Evolutionary conservation across 208 protist species (phyloP), one percentile per base, ranked within the genome.

Genomic region (Wallacemonas collosoma): DNA sequence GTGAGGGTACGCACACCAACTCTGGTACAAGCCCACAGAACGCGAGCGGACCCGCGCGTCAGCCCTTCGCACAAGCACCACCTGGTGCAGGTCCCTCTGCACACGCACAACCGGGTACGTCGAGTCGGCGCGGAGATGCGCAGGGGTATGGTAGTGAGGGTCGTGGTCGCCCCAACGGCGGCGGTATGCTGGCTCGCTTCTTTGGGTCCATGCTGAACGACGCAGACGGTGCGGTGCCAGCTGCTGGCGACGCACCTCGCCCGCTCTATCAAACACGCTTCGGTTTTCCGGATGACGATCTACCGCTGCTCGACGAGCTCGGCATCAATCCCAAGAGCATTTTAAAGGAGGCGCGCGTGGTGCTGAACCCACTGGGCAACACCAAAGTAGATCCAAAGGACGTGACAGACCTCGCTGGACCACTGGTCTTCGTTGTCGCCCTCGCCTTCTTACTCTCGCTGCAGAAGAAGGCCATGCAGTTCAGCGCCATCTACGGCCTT

Each of bases 231-330:
- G 4, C 48, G 43, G 51, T 35, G 56, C 38, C 36, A 39, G n/a
- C 8, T 39, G 51, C 14, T 9, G 64, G 53, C 62, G 66, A 68
- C 56, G 45, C 38, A 3, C 67, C 45, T 58, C 65, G 40, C n/a
- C 90, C 90, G 3, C 54, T 82, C 7, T 69, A 95, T 66, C 88
- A 93, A 62, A 74, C 72, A 2, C 91, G 91, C 36, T 96, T 96
- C 71, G 91, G 89, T n/a, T 85, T 79, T 77, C 85, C 85, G 2
- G 86, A 85, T 44, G 89, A 96, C 57, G 91, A 96, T 63, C 64
- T 93, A 14, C 91, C 91, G 44, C 73, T 96, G 45, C 81, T 94
- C 12, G 84, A 93, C 68, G 91, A 96, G 69, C 82, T 96, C 14
- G 89, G 89, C 15, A 87, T 96, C 26, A 80, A 81, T 9, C 88